These are phyloP conservation scores for Persicaria tinctoria DNA, from an alignment of 148 eudicot genomes.

Conservation along the genomic window DNA sequence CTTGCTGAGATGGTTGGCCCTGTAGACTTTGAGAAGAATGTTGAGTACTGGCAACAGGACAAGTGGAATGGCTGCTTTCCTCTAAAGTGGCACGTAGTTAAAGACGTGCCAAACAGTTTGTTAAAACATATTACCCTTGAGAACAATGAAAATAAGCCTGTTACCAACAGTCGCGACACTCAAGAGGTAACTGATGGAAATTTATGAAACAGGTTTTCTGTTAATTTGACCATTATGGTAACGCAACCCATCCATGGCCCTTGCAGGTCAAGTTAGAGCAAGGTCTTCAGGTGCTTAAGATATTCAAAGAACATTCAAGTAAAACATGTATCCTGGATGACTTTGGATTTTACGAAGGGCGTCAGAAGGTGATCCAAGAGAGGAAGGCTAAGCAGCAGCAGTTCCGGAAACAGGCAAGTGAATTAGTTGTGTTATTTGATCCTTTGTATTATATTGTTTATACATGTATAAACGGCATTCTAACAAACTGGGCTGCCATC, in stretches of 20 bases:
- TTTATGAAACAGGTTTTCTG: not conserved
- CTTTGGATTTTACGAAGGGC: slow-evolving; percentile 66
- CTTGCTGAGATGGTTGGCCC: slow-evolving; percentile 76
- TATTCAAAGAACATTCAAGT: slow-evolving; percentile 53
- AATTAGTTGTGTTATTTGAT: not conserved
- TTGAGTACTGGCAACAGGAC: slow-evolving; percentile 89
- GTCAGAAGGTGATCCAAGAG: slow-evolving; percentile 64
- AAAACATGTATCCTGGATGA: slow-evolving; percentile 63
- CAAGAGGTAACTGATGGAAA: slow-evolving; percentile 46
- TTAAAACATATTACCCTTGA: slow-evolving; percentile 70
- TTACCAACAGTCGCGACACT: slow-evolving; percentile 82
- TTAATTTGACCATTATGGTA: not conserved
- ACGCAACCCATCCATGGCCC: not conserved
- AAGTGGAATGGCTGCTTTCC: slow-evolving; percentile 79
- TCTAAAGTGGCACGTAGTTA: slow-evolving; percentile 81
- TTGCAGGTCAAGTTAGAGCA: slow-evolving; percentile 63
- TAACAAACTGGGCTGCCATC: not conserved
- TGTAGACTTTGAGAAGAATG: slow-evolving; percentile 64
- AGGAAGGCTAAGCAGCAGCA: slow-evolving; percentile 66
- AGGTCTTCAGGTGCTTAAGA: slow-evolving; percentile 55
- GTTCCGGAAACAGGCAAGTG: slow-evolving; percentile 44
- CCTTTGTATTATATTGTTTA: not conserved
- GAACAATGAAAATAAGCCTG: slow-evolving; percentile 78
- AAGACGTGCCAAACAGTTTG: slow-evolving; percentile 73
- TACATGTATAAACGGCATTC: not conserved